These are phyloP conservation scores for Tritrichomonas musculus DNA, from an alignment of 208 protist genomes.

Conservation along the genomic window DNA sequence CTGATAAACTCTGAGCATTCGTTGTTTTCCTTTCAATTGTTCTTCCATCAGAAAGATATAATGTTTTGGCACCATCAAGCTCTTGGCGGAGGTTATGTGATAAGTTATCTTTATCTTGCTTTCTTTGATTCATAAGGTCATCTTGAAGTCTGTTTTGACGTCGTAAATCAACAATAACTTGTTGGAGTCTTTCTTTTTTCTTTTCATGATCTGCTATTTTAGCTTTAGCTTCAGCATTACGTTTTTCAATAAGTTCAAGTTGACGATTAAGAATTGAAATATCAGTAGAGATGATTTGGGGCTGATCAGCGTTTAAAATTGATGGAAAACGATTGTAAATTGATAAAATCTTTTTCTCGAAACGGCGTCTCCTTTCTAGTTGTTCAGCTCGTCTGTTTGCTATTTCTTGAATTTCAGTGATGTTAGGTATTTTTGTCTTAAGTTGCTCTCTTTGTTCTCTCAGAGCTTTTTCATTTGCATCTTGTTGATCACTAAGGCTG, in stretches of 20 bases:
- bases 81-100: neutral
- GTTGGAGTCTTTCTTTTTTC: neutral
- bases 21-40: neutral
- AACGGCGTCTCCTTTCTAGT: neutral
- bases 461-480: neutral
- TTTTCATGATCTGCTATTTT: neutral
- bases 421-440: neutral
- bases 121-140: neutral
- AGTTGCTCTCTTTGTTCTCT: neutral
- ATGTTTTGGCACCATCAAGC: neutral
- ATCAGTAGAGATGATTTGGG: neutral
- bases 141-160: neutral
- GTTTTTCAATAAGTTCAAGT: neutral
- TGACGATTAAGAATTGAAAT: neutral
- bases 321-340: neutral
- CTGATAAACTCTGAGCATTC: too few species aligned
- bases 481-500: neutral
- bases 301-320: neutral
- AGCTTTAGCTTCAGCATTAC: neutral
- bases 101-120: neutral
- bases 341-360: neutral
- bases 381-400: neutral
- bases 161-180: neutral
- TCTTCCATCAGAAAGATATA: neutral
- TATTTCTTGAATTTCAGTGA: neutral